A percentile compares a stretch with the other conserved stretches of the same genome.
phyloP scores from a whole-genome alignment of 805 yeast genomes.

The Candida michaelii region DNA sequence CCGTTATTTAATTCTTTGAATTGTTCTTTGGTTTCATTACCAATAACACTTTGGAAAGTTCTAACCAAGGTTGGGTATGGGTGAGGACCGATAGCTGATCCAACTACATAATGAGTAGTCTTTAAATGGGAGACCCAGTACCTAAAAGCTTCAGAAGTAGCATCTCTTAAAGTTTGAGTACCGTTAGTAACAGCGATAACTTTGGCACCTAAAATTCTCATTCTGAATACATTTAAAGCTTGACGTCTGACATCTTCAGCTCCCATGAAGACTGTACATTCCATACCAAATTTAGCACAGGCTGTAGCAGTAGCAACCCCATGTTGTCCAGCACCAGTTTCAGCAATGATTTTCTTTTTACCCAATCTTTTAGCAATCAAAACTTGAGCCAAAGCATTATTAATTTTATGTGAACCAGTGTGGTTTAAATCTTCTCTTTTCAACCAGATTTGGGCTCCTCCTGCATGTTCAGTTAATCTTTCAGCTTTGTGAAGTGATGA shows the following conservation, averaged over 20 bases:
- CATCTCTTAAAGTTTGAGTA: constrained; percentile 94
- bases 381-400: constrained; percentile 82
- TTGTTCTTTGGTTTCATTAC: constrained; percentile 90
- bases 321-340: constrained; percentile 92
- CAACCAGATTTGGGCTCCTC: constrained; percentile 93
- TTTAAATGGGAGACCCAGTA: constrained; percentile 88
- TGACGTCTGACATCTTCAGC: constrained; percentile 99
- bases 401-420: constrained; percentile 86
- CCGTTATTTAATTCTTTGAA: constrained; percentile 77
- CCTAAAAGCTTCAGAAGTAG: constrained; percentile 95
- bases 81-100: constrained; percentile 99
- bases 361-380: constrained; percentile 78
- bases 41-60: constrained; percentile 97
- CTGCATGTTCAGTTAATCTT: constrained; percentile 82
- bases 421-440: constrained; percentile 95
- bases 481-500: constrained; percentile 90
- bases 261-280: constrained; percentile 97
- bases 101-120: constrained; percentile 92
- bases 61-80: constrained; percentile 98
- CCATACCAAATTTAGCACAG: constrained; percentile 87
- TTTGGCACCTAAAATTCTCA: constrained; percentile 93
- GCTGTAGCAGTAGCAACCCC: constrained; percentile 95
- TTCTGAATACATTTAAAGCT: constrained; percentile 96
- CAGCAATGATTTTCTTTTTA: constrained; percentile 76
- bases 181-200: constrained; percentile 94